Evolutionary conservation across 2,329 filamentous ascomycete genomes (phyloP).

Genomic region (Penicillium frequentans): DNA sequence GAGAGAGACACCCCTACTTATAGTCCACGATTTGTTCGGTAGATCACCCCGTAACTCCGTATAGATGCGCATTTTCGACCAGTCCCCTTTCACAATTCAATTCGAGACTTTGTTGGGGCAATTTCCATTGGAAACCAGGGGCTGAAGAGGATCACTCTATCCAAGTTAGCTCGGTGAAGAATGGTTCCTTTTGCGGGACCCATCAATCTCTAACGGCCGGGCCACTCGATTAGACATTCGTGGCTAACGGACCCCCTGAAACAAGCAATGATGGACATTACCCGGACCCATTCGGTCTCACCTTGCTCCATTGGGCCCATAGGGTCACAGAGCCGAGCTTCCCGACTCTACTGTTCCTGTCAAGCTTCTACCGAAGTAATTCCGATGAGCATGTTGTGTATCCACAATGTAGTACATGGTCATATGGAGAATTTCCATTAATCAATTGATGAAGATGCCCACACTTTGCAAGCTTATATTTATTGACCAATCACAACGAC

Average conservation of each 20-base stretch:
- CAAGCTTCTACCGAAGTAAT: not conserved
- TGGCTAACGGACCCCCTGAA: not conserved
- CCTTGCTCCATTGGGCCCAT: not conserved
- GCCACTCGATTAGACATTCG: not conserved
- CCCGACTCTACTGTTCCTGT: not conserved
- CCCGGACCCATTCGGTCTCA: not conserved
- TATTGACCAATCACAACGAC: not conserved
- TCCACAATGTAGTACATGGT: not conserved
- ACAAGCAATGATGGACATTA: not conserved
- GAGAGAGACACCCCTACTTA: not conserved
- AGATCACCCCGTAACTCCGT: not conserved
- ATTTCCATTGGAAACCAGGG: not conserved
- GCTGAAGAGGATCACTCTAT: not conserved
- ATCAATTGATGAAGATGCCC: too few relatives aligned
- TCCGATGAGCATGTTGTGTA: not conserved
- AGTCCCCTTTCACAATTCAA: not conserved
- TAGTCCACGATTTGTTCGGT: not conserved
- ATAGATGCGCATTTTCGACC: too few relatives aligned
- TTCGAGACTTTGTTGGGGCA: not conserved
- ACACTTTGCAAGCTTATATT: not conserved
- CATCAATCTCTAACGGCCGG: not conserved
- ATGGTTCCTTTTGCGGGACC: not conserved
- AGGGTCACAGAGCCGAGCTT: not conserved
- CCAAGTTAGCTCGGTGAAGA: not conserved
- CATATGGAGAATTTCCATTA: not conserved